Percentiles rank a stretch among this genome's conserved stretches.
phyloP scores from a whole-genome alignment of 306 rosid species.

The apple (Malus domestica) region ASM211411v1 NC_041804.1:23918501-23919000 shows the following conservation, averaged over 20 bases:
- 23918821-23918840: background rate
- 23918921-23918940: constrained; percentile 27
- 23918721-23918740: background rate
- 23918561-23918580: too few species aligned
- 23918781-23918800: background rate
- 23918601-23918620: too few species aligned
- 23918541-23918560: too few species aligned
- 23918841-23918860: background rate
- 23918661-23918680: too few species aligned
- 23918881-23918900: constrained; percentile 23
- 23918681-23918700: background rate
- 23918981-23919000: background rate
- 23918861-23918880: background rate
- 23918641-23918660: too few species aligned
- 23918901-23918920: constrained; percentile 23
- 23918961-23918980: constrained; percentile 8
- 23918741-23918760: background rate
- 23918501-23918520: too few species aligned
- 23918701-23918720: background rate
- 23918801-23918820: background rate
- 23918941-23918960: constrained; percentile 23
- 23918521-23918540: too few species aligned
- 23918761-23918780: background rate
- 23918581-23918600: too few species aligned
- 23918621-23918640: too few species aligned